Base-by-base conservation (phyloP, 495 filamentous ascomycete genomes). In the Echria macrotheca region DNA sequence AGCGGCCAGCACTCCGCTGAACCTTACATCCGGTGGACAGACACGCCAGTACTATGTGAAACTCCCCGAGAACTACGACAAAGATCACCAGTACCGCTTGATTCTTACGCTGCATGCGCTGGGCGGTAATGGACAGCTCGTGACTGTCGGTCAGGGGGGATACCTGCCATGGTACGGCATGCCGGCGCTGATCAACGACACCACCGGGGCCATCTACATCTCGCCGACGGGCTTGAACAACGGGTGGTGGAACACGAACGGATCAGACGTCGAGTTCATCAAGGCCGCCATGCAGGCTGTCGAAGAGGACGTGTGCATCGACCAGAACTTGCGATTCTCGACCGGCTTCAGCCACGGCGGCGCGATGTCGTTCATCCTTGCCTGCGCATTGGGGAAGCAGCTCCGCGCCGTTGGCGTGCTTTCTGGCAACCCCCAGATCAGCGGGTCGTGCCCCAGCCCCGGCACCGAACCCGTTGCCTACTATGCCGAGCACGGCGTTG, bases 391-490 rank as follows among this genome's bases (percentile, higher is more conserved):
- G 1, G 56, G 64, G 0, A 64, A 68, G 29, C 62, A 61, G 29
- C 69, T 72, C 41, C 58, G 60, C 8, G 71, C 61, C 8, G 68
- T 74, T 2, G 63, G 64, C 21, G 63, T 65, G 3, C 42, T 72
- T 41, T 65, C 58, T 10, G 71, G 70, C 7, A 64, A 53, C 11
- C 47, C 58, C 31, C 50, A 71, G 33, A 68, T 61, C 35, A 69
- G 70, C 6, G 72, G 70, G 49, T 45, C 41, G 14, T n/a, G n/a
- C n/a, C n/a, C n/a, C n/a, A 15, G 15, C 2, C 64, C 62, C 0
- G 70, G 71, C 12, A 65, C 47, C 15, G 56, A 65, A 19, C 69
- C 69, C 4, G 55, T 74, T n/a, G 66, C 70, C 2, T 74, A 73
- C 49, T 60, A 68, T 21, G 68, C 54, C 15, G 59, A 67, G 32